Percentiles rank a stretch among this genome's conserved stretches.
phyloP scores from a whole-genome alignment of 306 rosid genomes.

The Oxytropis ochrocephala region DNA sequence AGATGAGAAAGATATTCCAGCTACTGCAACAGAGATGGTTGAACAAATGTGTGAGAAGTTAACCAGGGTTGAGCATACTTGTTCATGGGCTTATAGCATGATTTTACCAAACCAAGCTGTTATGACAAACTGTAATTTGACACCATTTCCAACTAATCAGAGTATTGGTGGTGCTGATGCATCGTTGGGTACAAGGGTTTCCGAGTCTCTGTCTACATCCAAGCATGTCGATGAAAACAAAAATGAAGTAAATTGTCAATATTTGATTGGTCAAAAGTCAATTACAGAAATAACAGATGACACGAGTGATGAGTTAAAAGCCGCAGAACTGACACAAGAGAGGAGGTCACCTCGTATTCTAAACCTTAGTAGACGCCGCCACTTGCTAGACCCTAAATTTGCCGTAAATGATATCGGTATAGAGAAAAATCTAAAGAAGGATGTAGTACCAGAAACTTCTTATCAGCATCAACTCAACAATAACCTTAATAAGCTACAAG shows the following conservation, averaged over 20 bases:
- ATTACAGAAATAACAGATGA: slow-evolving; percentile 17
- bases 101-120: slow-evolving; percentile 34
- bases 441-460: slow-evolving; percentile 19
- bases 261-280: slow-evolving; percentile 21
- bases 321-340: slow-evolving; percentile 26
- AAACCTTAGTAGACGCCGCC: slow-evolving; percentile 19
- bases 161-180: slow-evolving; percentile 7
- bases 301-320: slow-evolving; percentile 28
- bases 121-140: slow-evolving; percentile 23
- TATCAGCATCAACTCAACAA: slow-evolving; percentile 28
- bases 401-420: slow-evolving; percentile 15
- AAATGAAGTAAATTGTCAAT: slow-evolving; percentile 28
- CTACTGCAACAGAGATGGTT: slow-evolving; percentile 5
- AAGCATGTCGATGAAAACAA: slow-evolving; percentile 17
- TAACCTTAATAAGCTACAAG: slow-evolving; percentile 20
- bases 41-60: slow-evolving; percentile 18
- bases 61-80: slow-evolving; percentile 15
- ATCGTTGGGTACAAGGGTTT: slow-evolving; percentile 32
- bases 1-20: slow-evolving; percentile 28
- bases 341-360: slow-evolving; percentile 31
- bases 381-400: slow-evolving; percentile 36
- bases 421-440: slow-evolving; percentile 20
- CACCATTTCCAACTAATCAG: slow-evolving; percentile 30
- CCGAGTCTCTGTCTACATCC: slow-evolving; percentile 24
- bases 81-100: slow-evolving; percentile 52